Conservation (phyloP, 805 yeast genomes). For the Wickerhamiella hasegawae region DNA sequence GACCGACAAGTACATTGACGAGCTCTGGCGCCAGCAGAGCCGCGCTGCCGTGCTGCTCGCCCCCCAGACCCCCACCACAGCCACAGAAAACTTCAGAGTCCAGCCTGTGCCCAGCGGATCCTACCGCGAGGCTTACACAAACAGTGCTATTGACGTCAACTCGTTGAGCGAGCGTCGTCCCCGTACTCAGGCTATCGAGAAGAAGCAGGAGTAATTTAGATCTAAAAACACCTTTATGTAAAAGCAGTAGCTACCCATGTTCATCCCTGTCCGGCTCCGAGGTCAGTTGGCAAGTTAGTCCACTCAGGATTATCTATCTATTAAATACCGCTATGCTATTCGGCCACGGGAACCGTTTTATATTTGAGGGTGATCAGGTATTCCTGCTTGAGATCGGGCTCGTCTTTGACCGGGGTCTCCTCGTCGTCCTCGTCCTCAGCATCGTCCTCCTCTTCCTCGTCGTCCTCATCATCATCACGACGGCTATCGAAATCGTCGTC, state of each 20-base stretch:
- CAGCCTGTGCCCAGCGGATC: conserved; percentile 20
- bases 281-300: too few species aligned
- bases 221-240: too few species aligned
- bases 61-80: conserved; percentile 9
- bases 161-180: conserved; percentile 18
- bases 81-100: conserved; percentile 10
- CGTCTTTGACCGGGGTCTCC: not conserved
- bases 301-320: not conserved
- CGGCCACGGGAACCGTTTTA: not conserved
- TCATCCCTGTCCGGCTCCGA: too few species aligned
- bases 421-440: conserved; percentile 1
- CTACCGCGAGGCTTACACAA: conserved; percentile 15
- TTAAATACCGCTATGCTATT: not conserved
- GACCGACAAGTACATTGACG: conserved; percentile 1
- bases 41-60: conserved; percentile 10
- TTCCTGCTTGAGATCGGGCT: not conserved
- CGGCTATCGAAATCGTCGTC: too few species aligned
- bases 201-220: not conserved
- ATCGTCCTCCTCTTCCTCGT: not conserved
- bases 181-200: conserved; percentile 8
- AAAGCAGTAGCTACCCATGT: too few species aligned
- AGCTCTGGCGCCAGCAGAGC: conserved; percentile 4
- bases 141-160: conserved; percentile 13
- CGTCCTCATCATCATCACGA: conserved; percentile 1
- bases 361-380: conserved; percentile 1